phyloP scores from a whole-genome alignment of 73 alveolate genomes.

The Paraurostyla sp. region DNA sequence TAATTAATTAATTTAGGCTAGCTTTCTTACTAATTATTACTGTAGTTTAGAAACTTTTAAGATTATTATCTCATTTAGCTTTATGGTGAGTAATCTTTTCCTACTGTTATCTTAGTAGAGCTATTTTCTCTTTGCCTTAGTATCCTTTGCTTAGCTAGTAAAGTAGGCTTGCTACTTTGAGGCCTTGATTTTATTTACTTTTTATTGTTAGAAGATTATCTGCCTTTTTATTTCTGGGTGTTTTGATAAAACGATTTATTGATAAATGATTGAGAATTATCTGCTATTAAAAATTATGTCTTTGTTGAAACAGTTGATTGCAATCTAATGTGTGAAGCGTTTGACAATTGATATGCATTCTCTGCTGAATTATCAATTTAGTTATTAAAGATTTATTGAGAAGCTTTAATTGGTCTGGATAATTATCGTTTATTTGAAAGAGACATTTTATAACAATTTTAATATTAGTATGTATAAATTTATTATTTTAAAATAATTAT shows the following conservation, averaged over 20 bases:
- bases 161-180: slow-evolving; percentile 7
- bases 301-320: not conserved
- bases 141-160: not conserved
- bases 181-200: not conserved
- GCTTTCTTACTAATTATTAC: not conserved
- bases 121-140: not conserved
- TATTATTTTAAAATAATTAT: too few species aligned
- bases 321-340: not conserved
- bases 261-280: not conserved
- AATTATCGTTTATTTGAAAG: not conserved
- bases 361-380: not conserved
- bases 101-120: not conserved
- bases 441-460: too few species aligned
- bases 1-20: not conserved
- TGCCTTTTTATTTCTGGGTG: not conserved
- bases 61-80: not conserved
- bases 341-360: not conserved
- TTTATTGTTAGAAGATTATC: too few species aligned
- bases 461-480: too few species aligned
- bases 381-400: not conserved
- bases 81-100: not conserved
- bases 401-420: not conserved
- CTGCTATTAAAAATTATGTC: not conserved
- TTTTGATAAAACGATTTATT: not conserved
- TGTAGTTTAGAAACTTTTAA: not conserved